A percentile compares a stretch with the other conserved stretches of the same genome.
Conservation (phyloP, 768 basidiomycete genomes). For the Boletellus ananiceps region DNA sequence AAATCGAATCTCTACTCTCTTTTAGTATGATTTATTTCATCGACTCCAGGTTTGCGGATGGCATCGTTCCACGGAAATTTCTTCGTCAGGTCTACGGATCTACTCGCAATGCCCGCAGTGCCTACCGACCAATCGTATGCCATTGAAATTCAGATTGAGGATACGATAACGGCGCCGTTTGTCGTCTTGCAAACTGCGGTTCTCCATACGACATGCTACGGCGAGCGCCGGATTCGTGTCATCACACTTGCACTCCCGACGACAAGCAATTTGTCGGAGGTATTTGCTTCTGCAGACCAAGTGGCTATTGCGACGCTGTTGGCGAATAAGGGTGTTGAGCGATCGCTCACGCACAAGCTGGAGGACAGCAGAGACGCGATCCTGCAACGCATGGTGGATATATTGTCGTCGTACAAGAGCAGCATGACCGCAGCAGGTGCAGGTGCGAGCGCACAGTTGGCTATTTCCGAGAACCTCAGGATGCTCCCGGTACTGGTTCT, state of each 20-base stretch:
- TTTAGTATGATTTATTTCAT: neutral
- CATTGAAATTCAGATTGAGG: conserved; percentile 94
- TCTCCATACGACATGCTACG: conserved; percentile 90
- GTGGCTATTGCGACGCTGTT: conserved; percentile 79
- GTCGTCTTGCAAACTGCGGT: conserved; percentile 95
- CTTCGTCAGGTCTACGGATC: conserved; percentile 95
- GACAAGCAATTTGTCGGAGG: conserved; percentile 80
- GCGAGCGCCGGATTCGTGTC: conserved; percentile 89
- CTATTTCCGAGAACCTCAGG: conserved; percentile 90
- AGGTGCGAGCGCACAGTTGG: conserved; percentile 90
- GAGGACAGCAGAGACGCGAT: conserved; percentile 88
- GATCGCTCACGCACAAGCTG: conserved; percentile 76
- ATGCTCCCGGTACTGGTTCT: conserved; percentile 89
- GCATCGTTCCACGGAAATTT: conserved; percentile 98
- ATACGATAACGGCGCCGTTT: conserved; percentile 83
- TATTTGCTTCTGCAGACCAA: conserved; percentile 89
- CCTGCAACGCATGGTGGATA: conserved; percentile 78
- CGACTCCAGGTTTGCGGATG: conserved; percentile 76
- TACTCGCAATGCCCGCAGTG: conserved; percentile 94
- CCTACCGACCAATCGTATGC: conserved; percentile 94
- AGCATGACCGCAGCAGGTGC: conserved; percentile 94
- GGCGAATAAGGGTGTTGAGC: conserved; percentile 91
- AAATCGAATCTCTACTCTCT: conserved; percentile 5
- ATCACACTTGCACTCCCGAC: conserved; percentile 85
- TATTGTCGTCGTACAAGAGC: conserved; percentile 85